Conservation (phyloP, 2,329 filamentous ascomycete genomes). For the Nannizziopsis barbatae region DNA sequence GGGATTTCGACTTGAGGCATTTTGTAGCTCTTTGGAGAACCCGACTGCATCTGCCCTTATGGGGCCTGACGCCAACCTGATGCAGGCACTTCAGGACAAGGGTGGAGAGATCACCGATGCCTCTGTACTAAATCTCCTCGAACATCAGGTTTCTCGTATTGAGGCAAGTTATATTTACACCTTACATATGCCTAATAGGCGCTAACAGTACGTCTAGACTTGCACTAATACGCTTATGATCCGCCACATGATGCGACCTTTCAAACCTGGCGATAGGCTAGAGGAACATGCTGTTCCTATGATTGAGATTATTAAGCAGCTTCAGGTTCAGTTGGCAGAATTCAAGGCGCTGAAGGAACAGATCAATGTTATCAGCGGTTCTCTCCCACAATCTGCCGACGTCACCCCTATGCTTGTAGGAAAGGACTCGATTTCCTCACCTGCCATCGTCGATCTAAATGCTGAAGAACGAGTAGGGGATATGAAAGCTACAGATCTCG, state of each 20-base stretch:
- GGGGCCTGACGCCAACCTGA: constrained; percentile 68
- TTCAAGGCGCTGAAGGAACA: constrained; percentile 33
- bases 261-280: constrained; percentile 50
- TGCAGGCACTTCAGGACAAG: constrained; percentile 60
- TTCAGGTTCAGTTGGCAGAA: constrained; percentile 33
- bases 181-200: background rate
- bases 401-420: background rate
- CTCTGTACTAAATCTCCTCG: constrained; percentile 79
- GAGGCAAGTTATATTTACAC: constrained; percentile 54
- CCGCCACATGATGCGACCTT: constrained; percentile 65
- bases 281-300: constrained; percentile 70
- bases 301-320: constrained; percentile 45
- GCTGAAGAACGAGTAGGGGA: background rate
- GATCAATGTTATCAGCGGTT: constrained; percentile 19
- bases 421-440: background rate
- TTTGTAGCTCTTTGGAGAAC: constrained; percentile 79
- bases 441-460: constrained; percentile 1
- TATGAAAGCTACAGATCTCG: background rate
- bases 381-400: background rate
- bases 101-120: constrained; percentile 81
- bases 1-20: constrained; percentile 78
- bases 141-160: constrained; percentile 89
- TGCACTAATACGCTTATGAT: constrained; percentile 69
- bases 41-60: constrained; percentile 53
- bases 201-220: constrained; percentile 43